These are phyloP conservation scores for Triticum timopheevii DNA, from an alignment of 176 grass and related monocot genomes.

Conservation along the genomic window DNA sequence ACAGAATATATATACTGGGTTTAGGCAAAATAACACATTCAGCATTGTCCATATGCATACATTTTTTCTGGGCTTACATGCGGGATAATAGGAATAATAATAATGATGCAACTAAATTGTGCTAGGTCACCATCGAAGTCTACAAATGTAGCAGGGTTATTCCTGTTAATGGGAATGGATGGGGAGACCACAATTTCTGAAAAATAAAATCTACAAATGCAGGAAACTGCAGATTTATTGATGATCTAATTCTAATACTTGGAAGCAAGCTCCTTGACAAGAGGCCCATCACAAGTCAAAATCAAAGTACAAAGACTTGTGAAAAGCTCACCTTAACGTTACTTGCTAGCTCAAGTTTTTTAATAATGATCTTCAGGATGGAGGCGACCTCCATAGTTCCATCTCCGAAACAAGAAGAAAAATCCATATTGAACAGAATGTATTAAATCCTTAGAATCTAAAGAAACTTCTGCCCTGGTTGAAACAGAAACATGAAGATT, in stretches of 20 bases:
- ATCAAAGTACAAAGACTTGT: not conserved
- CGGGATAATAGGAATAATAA: not conserved
- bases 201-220: not conserved
- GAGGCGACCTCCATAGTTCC: slow-evolving; percentile 57
- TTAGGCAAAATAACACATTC: not conserved
- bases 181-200: not conserved
- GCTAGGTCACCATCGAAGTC: not conserved
- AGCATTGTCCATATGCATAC: not conserved
- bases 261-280: not conserved
- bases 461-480: too few species aligned
- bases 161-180: not conserved
- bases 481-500: too few species aligned
- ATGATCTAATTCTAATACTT: slow-evolving; percentile 21
- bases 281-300: too few species aligned
- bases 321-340: slow-evolving; percentile 64
- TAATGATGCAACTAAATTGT: not conserved
- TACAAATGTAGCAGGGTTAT: not conserved
- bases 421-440: not conserved
- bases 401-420: slow-evolving; percentile 53
- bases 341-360: slow-evolving; percentile 60
- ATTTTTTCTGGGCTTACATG: not conserved
- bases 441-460: not conserved
- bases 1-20: too few species aligned
- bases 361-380: slow-evolving; percentile 69
- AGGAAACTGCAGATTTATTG: not conserved